Percentiles rank a stretch among this genome's conserved stretches.
These are phyloP conservation scores for Desmodesmus armatus DNA, from an alignment of 139 green algal genomes.

Conservation along the genomic window DNA sequence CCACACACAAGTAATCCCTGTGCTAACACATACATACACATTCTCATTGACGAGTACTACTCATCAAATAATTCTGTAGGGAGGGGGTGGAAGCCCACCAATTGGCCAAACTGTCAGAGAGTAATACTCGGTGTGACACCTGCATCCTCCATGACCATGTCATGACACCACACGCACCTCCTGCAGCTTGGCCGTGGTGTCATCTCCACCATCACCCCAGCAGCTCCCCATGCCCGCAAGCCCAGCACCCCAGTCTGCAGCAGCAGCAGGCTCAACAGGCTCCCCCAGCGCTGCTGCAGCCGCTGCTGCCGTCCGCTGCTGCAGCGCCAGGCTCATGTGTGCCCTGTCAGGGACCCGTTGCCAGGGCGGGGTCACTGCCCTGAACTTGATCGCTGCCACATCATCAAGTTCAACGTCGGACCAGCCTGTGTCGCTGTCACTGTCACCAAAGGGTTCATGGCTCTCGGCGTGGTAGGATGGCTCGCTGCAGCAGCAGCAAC, in stretches of 20 bases:
- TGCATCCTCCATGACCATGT: background rate
- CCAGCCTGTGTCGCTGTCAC: slow-evolving; percentile 51
- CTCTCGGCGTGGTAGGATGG: background rate
- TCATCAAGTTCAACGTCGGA: slow-evolving; percentile 60
- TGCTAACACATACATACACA: too few relatives aligned
- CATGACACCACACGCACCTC: too few relatives aligned
- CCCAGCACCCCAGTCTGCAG: background rate
- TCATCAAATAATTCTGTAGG: too few relatives aligned
- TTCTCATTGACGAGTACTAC: too few relatives aligned
- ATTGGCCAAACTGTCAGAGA: too few relatives aligned
- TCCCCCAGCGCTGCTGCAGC: slow-evolving; percentile 9
- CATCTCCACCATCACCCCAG: background rate
- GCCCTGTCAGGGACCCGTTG: slow-evolving; percentile 47
- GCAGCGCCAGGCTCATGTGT: slow-evolving; percentile 35
- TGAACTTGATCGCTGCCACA: slow-evolving; percentile 59
- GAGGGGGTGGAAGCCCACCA: too few relatives aligned
- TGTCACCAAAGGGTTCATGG: background rate
- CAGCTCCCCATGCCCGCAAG: background rate
- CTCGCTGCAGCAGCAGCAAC: background rate
- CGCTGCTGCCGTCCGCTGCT: slow-evolving; percentile 2
- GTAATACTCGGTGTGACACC: too few relatives aligned
- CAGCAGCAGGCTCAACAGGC: too few relatives aligned
- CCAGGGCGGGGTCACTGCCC: slow-evolving; percentile 62
- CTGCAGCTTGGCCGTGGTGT: slow-evolving; percentile 9
- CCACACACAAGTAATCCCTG: too few relatives aligned